Evolutionary conservation across 1,284 basidiomycete genomes (phyloP).

Genomic region (Sutorius eximius): DNA sequence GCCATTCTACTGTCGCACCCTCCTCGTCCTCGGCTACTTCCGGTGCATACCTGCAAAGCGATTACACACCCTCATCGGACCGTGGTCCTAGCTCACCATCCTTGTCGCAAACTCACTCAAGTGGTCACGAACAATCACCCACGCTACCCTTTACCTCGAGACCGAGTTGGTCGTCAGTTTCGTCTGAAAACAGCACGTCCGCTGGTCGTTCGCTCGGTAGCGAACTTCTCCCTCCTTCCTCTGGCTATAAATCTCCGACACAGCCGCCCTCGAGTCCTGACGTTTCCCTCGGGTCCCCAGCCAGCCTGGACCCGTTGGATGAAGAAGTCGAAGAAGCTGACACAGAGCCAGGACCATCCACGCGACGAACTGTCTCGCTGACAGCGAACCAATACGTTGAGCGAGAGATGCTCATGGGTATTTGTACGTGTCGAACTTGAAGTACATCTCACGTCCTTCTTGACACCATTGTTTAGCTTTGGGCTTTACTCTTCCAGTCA

Average conservation of each 20-base stretch:
- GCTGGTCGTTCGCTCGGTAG: conserved; percentile 15
- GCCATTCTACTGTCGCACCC: conserved; percentile 6
- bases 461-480: conserved; percentile 47
- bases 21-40: conserved; percentile 11
- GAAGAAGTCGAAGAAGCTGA: conserved; percentile 21
- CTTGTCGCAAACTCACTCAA: conserved; percentile 16
- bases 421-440: conserved; percentile 54
- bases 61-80: conserved; percentile 17
- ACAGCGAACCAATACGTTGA: conserved; percentile 62
- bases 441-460: background rate
- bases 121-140: conserved; percentile 15
- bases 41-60: conserved; percentile 5
- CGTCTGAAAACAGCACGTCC: conserved; percentile 28
- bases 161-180: conserved; percentile 29
- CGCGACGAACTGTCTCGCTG: conserved; percentile 20
- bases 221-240: conserved; percentile 16
- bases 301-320: conserved; percentile 14
- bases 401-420: conserved; percentile 55
- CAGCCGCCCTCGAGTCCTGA: conserved; percentile 28
- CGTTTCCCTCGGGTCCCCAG: conserved; percentile 20
- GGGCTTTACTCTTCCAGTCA: conserved; percentile 59
- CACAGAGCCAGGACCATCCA: conserved; percentile 21
- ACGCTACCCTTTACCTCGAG: conserved; percentile 19
- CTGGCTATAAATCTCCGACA: conserved; percentile 22
- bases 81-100: conserved; percentile 17